These are phyloP conservation scores for Camelina laxa DNA, from an alignment of 345 rosid genomes.

Conservation along the genomic window DNA sequence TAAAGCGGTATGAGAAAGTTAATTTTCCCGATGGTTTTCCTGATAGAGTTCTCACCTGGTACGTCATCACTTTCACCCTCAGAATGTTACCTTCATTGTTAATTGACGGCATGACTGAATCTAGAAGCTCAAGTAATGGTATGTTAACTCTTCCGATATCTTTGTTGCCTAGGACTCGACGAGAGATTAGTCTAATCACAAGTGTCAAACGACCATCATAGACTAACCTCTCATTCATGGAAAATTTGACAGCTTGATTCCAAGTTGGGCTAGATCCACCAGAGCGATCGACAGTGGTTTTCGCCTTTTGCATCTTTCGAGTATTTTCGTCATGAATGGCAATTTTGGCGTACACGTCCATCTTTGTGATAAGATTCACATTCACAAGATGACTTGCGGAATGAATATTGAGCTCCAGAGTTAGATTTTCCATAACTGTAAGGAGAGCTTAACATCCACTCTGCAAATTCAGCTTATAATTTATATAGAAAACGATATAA, in stretches of 20 bases:
- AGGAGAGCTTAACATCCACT: not conserved
- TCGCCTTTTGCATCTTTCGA: constrained; percentile 44
- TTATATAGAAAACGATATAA: not conserved
- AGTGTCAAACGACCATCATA: constrained; percentile 51
- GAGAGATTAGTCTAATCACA: constrained; percentile 53
- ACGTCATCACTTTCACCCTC: constrained; percentile 48
- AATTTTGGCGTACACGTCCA: constrained; percentile 62
- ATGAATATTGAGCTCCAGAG: constrained; percentile 58
- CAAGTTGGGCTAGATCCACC: constrained; percentile 68
- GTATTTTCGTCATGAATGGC: not conserved
- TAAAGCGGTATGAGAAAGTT: constrained; percentile 62
- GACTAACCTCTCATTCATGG: constrained; percentile 48
- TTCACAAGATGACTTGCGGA: constrained; percentile 62
- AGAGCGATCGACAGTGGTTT: constrained; percentile 47
- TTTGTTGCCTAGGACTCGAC: constrained; percentile 58
- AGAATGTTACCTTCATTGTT: constrained; percentile 25
- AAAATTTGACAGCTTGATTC: constrained; percentile 61
- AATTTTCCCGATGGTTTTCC: constrained; percentile 68
- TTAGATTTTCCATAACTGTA: constrained; percentile 51
- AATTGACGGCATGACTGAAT: not conserved
- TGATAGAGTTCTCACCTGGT: constrained; percentile 55
- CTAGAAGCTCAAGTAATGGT: constrained; percentile 62
- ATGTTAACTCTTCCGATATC: constrained; percentile 64
- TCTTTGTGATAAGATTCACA: constrained; percentile 66
- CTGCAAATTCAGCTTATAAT: not conserved